These are phyloP conservation scores for Kazachstania viticola DNA, from an alignment of 805 yeast genomes.

Conservation along the genomic window DNA sequence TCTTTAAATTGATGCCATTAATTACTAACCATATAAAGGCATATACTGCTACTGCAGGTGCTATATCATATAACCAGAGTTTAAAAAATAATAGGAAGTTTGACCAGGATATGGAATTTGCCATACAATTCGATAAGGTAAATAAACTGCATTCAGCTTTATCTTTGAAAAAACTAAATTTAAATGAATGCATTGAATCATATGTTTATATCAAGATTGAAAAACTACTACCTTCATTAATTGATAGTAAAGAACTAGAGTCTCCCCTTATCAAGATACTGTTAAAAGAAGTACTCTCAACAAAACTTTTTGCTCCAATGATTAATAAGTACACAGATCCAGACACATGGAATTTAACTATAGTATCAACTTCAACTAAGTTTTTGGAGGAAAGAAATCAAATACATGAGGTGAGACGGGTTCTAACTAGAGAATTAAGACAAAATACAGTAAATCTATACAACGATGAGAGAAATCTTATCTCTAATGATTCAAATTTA, in stretches of 20 bases:
- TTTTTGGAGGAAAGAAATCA: slow-evolving; percentile 63
- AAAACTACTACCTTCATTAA: slow-evolving; percentile 34
- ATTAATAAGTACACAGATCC: slow-evolving; percentile 48
- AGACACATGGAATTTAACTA: slow-evolving; percentile 61
- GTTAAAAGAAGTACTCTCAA: slow-evolving; percentile 50
- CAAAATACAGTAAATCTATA: neutral
- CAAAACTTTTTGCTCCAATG: slow-evolving; percentile 44
- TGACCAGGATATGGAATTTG: slow-evolving; percentile 32
- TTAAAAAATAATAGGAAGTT: slow-evolving; percentile 27
- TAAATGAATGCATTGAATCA: slow-evolving; percentile 33
- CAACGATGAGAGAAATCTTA: neutral
- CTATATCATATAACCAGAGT: slow-evolving; percentile 16
- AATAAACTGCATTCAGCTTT: slow-evolving; percentile 50
- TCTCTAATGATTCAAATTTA: neutral
- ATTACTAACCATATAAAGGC: slow-evolving; percentile 50
- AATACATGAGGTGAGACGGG: slow-evolving; percentile 59
- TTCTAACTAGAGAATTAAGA: slow-evolving; percentile 52
- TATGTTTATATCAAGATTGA: slow-evolving; percentile 37
- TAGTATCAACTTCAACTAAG: slow-evolving; percentile 48
- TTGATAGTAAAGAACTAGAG: slow-evolving; percentile 33
- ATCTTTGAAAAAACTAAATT: slow-evolving; percentile 24
- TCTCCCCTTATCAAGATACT: slow-evolving; percentile 41
- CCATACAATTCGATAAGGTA: slow-evolving; percentile 27
- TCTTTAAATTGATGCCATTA: slow-evolving; percentile 50
- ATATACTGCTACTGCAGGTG: slow-evolving; percentile 30